Percentiles rank a stretch among this genome's conserved stretches.
Conservation (phyloP, 768 basidiomycete genomes). For the Lentinula raphanica region DNA sequence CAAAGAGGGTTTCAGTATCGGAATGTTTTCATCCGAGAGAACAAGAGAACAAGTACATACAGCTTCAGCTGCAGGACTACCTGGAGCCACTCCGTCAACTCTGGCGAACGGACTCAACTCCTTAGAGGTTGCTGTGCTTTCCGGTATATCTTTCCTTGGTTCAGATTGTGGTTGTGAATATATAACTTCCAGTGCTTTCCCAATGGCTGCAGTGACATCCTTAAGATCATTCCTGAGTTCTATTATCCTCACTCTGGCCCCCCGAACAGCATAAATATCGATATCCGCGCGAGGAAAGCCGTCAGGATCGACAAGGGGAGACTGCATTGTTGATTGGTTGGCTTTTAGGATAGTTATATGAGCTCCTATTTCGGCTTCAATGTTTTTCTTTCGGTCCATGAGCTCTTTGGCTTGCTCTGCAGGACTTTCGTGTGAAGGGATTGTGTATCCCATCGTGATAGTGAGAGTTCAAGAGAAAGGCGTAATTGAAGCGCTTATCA, state of each 20-base stretch:
- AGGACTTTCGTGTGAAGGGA: constrained; percentile 39
- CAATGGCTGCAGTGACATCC: constrained; percentile 60
- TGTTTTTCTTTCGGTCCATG: constrained; percentile 61
- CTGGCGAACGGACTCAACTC: constrained; percentile 52
- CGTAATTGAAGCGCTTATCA: neutral
- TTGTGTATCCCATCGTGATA: constrained; percentile 38
- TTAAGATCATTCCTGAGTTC: constrained; percentile 76
- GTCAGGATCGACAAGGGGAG: constrained; percentile 77
- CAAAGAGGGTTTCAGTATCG: neutral
- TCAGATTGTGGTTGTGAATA: constrained; percentile 40
- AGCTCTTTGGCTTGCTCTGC: constrained; percentile 57
- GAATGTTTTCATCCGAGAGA: no score
- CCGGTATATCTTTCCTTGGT: neutral
- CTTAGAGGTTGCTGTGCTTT: constrained; percentile 8
- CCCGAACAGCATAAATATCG: constrained; percentile 74
- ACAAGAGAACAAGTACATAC: constrained; percentile 33
- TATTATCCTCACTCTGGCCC: constrained; percentile 72
- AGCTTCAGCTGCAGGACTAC: constrained; percentile 78
- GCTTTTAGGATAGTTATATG: constrained; percentile 58
- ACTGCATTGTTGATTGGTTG: constrained; percentile 60
- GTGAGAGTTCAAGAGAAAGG: neutral
- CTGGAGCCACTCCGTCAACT: constrained; percentile 75
- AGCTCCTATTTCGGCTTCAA: constrained; percentile 66
- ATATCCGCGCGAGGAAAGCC: constrained; percentile 89
- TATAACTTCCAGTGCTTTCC: constrained; percentile 60